Conservation (phyloP, 306 rosid genomes). For the Gastrolobium villosum region DNA sequence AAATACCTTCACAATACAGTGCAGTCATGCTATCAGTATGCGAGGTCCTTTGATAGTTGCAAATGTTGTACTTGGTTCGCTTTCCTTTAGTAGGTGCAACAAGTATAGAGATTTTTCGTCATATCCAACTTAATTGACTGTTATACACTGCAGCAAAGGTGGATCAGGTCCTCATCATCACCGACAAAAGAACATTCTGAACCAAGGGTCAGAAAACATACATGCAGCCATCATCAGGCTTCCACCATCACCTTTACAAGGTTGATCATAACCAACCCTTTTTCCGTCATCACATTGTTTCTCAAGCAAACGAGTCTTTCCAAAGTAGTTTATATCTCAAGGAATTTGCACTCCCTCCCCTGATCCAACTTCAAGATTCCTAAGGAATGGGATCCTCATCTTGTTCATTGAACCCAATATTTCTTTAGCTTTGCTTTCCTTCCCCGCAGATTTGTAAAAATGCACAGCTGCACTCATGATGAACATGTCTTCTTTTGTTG, state of each 20-base stretch:
- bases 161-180: not conserved
- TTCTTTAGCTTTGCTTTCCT: conserved; percentile 62
- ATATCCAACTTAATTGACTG: not conserved
- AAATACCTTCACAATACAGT: not conserved
- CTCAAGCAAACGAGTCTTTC: not conserved
- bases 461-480: conserved; percentile 86
- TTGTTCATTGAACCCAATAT: conserved; percentile 67
- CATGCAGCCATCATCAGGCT: conserved; percentile 12
- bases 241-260: conserved; percentile 15
- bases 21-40: not conserved
- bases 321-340: conserved; percentile 25
- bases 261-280: conserved; percentile 9
- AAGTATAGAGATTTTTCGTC: not conserved
- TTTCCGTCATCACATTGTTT: conserved; percentile 8
- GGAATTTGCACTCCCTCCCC: conserved; percentile 51
- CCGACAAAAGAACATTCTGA: not conserved
- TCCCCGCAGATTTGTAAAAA: conserved; percentile 67
- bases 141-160: not conserved
- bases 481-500: conserved; percentile 66
- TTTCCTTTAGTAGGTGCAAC: not conserved
- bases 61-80: conserved; percentile 25
- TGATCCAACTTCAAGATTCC: conserved; percentile 72
- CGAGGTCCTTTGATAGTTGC: conserved; percentile 12
- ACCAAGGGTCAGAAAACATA: conserved; percentile 1
- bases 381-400: conserved; percentile 63